Evolutionary conservation across 2,329 filamentous ascomycete species (phyloP), one percentile per base, ranked within the genome.

Genomic region (Talaromyces albobiverticillius): DNA sequence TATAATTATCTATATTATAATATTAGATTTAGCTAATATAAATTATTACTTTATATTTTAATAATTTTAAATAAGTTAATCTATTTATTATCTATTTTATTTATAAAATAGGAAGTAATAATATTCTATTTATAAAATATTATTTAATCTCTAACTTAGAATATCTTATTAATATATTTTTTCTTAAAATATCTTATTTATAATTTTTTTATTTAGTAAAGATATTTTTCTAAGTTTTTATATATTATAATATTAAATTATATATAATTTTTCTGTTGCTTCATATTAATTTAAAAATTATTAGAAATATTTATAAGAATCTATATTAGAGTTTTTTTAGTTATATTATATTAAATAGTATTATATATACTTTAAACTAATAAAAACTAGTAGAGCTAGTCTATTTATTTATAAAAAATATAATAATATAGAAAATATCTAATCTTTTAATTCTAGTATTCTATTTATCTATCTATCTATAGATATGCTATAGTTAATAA

Each of bases 291-390:
- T 29, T 29, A 29, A 29, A 29, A 29, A 29, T 6, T 29, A 6
- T 29, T 29, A 29, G 5, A 29, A 29, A 29, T 29, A 29, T 6
- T 29, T 10, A 29, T 29, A 42, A 4, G 8, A 5, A 13, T 20
- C 18, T 42, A 13, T 7, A 10, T 29, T 29, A 29, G 10, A 29
- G 5, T 29, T 29, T 42, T 22, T 42, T 22, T 22, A 42, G 23
- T 11, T 10, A 45, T 22, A 22, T n/a, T 45, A 45, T 45, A 29
- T 6, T 8, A 25, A 26, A 16, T 45, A 16, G 22, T 45, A 45
- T 45, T 45, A 45, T 45, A 45, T n/a, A 45, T 16, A 45, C 25
- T 13, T 25, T 45, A 45, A n/a, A n/a, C n/a, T 29, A 45, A n/a
- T 25, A 22, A 6, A 10, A 45, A n/a, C 42, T n/a, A 45, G 14